Conservation (phyloP, 140 eudicot genomes). For the Cichorium intybus region DNA sequence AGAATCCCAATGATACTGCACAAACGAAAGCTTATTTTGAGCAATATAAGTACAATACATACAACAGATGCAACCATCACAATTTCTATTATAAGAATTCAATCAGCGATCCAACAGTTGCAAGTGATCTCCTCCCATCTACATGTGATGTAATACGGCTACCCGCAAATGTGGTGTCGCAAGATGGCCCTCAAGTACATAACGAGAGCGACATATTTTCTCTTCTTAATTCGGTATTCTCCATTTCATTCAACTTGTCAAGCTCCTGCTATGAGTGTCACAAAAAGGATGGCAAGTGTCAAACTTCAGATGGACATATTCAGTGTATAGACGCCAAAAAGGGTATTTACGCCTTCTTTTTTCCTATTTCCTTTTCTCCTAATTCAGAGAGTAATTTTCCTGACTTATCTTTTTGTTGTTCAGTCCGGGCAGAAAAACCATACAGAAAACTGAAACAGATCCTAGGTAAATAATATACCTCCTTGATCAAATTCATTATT, state of each 20-base stretch:
- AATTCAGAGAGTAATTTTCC: not conserved
- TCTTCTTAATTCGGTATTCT: not conserved
- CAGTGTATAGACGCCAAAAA: constrained; percentile 5
- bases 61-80: not conserved
- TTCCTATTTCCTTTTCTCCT: not conserved
- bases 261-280: constrained; percentile 6
- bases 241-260: not conserved
- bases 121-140: constrained; percentile 15
- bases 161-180: not conserved
- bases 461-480: not conserved
- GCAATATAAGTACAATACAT: not conserved
- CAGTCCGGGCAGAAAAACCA: not conserved
- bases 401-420: too few species aligned
- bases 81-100: constrained; percentile 14
- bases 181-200: too few species aligned
- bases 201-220: constrained; percentile 3
- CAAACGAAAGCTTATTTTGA: not conserved
- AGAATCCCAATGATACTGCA: not conserved
- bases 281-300: constrained; percentile 3
- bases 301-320: not conserved
- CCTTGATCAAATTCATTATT: too few species aligned
- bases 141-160: constrained; percentile 19
- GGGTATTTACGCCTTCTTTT: not conserved
- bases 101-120: not conserved
- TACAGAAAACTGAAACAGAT: not conserved